Evolutionary conservation across 2,329 filamentous ascomycete genomes (phyloP).

Genomic region (Nemania sp.): DNA sequence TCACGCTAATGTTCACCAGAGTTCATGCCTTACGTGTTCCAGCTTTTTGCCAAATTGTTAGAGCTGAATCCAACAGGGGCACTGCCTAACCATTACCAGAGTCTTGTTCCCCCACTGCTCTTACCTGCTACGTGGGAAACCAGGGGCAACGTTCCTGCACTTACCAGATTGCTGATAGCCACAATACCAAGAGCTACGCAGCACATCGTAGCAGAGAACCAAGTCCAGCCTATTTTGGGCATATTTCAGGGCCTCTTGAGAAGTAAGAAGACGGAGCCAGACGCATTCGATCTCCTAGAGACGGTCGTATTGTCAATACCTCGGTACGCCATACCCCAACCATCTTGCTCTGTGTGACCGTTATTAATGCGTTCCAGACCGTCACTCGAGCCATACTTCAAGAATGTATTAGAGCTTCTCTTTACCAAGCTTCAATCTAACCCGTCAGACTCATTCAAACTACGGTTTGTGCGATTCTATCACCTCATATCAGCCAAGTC

Average conservation of each 20-base stretch:
- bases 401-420: conserved; percentile 78
- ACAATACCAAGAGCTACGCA: conserved; percentile 79
- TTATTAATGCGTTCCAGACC: conserved; percentile 47
- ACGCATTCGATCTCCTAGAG: conserved; percentile 90
- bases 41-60: conserved; percentile 87
- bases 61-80: conserved; percentile 82
- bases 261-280: conserved; percentile 80
- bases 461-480: conserved; percentile 91
- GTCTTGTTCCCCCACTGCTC: conserved; percentile 77
- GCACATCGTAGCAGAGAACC: conserved; percentile 75
- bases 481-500: conserved; percentile 82
- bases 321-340: conserved; percentile 55
- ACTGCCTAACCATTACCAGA: conserved; percentile 79
- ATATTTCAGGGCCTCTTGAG: conserved; percentile 91
- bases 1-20: conserved; percentile 58
- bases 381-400: conserved; percentile 75
- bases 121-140: conserved; percentile 87
- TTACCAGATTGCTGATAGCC: conserved; percentile 81
- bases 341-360: background rate
- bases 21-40: conserved; percentile 96
- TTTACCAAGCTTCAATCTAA: conserved; percentile 74
- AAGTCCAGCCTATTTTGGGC: conserved; percentile 85
- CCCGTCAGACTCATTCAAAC: conserved; percentile 76
- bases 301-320: conserved; percentile 75
- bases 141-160: conserved; percentile 88